phyloP scores from a whole-genome alignment of 2,329 filamentous ascomycete species.

The Chaetomiaceae sp. region DNA sequence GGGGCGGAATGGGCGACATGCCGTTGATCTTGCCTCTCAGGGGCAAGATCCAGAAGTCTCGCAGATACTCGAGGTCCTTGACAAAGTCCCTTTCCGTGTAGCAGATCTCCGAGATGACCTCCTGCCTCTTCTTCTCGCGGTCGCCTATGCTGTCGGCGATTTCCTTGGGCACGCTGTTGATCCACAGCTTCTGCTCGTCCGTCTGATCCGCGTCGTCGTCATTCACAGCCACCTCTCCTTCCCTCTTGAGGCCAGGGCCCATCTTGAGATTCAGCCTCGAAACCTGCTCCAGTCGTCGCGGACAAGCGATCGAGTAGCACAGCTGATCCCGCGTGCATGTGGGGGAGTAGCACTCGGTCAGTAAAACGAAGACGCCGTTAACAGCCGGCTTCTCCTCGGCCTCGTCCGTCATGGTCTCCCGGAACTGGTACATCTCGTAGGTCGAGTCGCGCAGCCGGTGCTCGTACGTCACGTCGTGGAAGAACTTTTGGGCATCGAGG shows the following conservation, averaged over 20 bases:
- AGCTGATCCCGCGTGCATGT: conserved; percentile 93
- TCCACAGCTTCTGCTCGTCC: conserved; percentile 98
- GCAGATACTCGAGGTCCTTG: conserved; percentile 94
- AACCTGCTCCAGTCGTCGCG: conserved; percentile 88
- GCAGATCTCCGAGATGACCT: conserved; percentile 97
- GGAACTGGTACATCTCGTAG: conserved; percentile 94
- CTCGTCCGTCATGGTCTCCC: conserved; percentile 84
- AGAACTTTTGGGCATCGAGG: conserved; percentile 96
- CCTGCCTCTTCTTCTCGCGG: conserved; percentile 92
- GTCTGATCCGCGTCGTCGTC: conserved; percentile 81
- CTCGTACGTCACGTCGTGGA: conserved; percentile 98
- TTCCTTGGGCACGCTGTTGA: conserved; percentile 95
- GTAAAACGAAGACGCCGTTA: conserved; percentile 91
- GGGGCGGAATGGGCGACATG: conserved; percentile 79
- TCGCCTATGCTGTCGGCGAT: conserved; percentile 86
- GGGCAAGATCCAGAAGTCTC: conserved; percentile 98
- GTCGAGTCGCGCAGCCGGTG: conserved; percentile 91
- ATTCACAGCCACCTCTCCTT: conserved; percentile 53
- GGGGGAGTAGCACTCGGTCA: conserved; percentile 97
- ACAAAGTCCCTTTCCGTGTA: conserved; percentile 99
- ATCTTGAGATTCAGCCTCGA: conserved; percentile 90
- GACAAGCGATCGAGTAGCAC: conserved; percentile 97
- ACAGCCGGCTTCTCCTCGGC: conserved; percentile 67
- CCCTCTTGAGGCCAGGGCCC: conserved; percentile 75
- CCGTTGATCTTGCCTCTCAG: conserved; percentile 61